phyloP scores from a whole-genome alignment of 345 rosid species.

The Eucalyptus decipiens region DNA sequence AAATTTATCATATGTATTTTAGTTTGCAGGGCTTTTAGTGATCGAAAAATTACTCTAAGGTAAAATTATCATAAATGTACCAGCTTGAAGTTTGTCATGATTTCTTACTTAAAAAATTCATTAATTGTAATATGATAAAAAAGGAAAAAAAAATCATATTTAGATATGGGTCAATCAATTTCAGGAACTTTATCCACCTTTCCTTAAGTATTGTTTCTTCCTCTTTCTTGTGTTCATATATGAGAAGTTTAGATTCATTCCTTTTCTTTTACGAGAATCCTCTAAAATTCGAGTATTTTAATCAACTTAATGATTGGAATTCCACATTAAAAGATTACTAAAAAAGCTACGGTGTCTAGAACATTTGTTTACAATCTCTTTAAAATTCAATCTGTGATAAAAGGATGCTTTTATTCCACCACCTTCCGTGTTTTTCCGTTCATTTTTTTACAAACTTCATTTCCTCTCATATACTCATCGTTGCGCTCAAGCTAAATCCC shows the following conservation, averaged over 20 bases:
- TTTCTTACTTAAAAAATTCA: background rate
- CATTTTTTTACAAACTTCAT: background rate
- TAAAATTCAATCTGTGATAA: background rate
- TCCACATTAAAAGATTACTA: background rate
- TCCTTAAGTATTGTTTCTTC: background rate
- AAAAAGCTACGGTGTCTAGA: background rate
- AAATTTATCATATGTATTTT: too few relatives aligned
- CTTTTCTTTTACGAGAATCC: background rate
- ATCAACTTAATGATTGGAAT: background rate
- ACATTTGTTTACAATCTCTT: background rate
- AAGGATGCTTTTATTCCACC: background rate
- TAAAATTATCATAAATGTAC: accelerated
- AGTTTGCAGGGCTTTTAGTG: accelerated
- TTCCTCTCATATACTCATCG: background rate
- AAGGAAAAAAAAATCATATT: background rate
- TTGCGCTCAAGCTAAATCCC: background rate
- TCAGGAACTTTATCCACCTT: background rate
- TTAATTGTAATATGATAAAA: background rate
- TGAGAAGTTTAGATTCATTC: background rate
- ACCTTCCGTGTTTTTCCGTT: background rate
- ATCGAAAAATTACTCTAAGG: accelerated
- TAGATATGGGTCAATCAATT: background rate
- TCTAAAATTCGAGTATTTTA: background rate
- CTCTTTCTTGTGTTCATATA: background rate
- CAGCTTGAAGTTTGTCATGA: accelerated